phyloP scores from a whole-genome alignment of 805 yeast species.

The Sugiyamaella boreocaroliniensis region DNA sequence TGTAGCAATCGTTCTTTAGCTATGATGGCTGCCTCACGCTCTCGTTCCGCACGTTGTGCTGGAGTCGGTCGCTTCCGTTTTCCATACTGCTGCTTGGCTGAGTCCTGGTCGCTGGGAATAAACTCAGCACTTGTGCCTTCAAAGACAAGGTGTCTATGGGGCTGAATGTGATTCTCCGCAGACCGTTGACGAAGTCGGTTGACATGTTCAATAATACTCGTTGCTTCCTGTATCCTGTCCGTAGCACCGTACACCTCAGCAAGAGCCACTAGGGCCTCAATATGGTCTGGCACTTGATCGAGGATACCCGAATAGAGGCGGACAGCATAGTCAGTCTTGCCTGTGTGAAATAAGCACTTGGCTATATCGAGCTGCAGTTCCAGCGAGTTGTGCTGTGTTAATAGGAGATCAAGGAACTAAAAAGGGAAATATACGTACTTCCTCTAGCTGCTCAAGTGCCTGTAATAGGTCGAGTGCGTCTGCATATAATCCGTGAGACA shows the following conservation, averaged over 20 bases:
- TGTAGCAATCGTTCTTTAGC: slow-evolving; percentile 52
- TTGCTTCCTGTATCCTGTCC: slow-evolving; percentile 28
- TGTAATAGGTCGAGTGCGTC: slow-evolving; percentile 66
- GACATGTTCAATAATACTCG: slow-evolving; percentile 26
- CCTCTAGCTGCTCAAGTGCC: neutral
- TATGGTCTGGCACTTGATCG: slow-evolving; percentile 46
- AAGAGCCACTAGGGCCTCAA: slow-evolving; percentile 68
- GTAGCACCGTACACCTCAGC: slow-evolving; percentile 67
- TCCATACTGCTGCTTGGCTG: neutral
- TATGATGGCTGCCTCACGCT: slow-evolving; percentile 49
- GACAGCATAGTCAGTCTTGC: slow-evolving; percentile 38
- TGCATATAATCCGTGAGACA: slow-evolving; percentile 58
- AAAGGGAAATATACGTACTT: neutral
- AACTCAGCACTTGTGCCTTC: slow-evolving; percentile 3
- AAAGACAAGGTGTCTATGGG: neutral
- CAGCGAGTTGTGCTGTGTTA: slow-evolving; percentile 6
- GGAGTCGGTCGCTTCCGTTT: slow-evolving; percentile 14
- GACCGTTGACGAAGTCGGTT: slow-evolving; percentile 15
- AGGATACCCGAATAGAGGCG: slow-evolving; percentile 24
- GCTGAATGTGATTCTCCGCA: neutral
- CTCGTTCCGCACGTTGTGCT: slow-evolving; percentile 49
- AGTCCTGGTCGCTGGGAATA: slow-evolving; percentile 1
- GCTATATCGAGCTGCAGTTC: slow-evolving; percentile 53
- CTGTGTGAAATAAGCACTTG: slow-evolving; percentile 68
- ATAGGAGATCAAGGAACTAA: neutral